phyloP scores from a whole-genome alignment of 2,329 filamentous ascomycete genomes.

The Aotearoamyces nothofagi region DNA sequence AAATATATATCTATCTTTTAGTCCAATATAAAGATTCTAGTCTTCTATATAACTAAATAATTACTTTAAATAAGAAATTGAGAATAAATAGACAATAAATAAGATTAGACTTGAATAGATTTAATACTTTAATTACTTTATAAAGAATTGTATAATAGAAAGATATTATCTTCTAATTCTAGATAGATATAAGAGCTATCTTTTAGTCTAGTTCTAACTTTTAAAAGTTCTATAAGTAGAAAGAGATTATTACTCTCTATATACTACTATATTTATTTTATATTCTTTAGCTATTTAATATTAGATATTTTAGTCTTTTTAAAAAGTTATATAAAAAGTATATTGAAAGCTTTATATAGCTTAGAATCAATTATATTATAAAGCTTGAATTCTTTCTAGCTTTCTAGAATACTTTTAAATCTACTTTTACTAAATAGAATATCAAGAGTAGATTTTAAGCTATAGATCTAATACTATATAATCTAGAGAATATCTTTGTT shows the following conservation, averaged over 20 bases:
- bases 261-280: no score
- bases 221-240: constrained; percentile 18
- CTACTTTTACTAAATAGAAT: constrained; percentile 16
- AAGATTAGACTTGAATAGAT: constrained; percentile 20
- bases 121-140: constrained; percentile 21
- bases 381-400: constrained; percentile 16
- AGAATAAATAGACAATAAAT: constrained; percentile 22
- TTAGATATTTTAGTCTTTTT: constrained; percentile 22
- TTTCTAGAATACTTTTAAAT: constrained; percentile 14
- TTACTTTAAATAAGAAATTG: constrained; percentile 15
- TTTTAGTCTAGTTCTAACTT: constrained; percentile 21
- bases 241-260: constrained; percentile 24
- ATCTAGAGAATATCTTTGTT: constrained; percentile 18
- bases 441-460: constrained; percentile 17
- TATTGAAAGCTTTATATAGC: constrained; percentile 17
- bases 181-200: constrained; percentile 22
- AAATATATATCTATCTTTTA: constrained; percentile 9
- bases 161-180: constrained; percentile 22
- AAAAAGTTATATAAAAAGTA: constrained; percentile 19
- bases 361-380: constrained; percentile 17
- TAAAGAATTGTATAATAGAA: constrained; percentile 11
- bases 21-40: constrained; percentile 13
- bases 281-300: constrained; percentile 24
- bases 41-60: constrained; percentile 16
- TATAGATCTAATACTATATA: constrained; percentile 18